Percentiles rank a stretch among this genome's conserved stretches.
Conservation (phyloP, 1,139 yeast genomes). For the Protomyces inouyei region DNA sequence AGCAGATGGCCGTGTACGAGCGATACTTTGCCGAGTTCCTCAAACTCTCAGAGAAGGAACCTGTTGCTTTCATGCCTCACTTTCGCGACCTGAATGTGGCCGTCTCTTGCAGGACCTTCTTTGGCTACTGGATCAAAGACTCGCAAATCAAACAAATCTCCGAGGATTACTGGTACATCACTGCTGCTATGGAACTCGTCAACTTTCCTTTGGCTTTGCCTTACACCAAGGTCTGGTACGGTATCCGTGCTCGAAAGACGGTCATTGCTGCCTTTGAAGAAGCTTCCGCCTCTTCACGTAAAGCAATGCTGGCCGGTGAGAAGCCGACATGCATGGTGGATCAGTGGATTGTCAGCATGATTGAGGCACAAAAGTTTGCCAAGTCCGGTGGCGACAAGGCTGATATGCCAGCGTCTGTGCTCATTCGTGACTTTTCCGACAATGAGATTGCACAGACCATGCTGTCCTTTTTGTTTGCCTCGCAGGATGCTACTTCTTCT, state of each 20-base stretch:
- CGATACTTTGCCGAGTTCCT: conserved; percentile 65
- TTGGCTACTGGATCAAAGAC: conserved; percentile 90
- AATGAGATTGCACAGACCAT: conserved; percentile 92
- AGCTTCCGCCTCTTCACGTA: conserved; percentile 84
- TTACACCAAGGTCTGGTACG: conserved; percentile 96
- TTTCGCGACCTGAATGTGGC: conserved; percentile 97
- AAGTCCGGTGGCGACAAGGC: conserved; percentile 40
- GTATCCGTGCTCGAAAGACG: conserved; percentile 84
- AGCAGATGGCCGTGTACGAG: conserved; percentile 78
- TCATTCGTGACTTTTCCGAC: conserved; percentile 78
- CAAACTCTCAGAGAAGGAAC: conserved; percentile 51
- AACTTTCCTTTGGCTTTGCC: conserved; percentile 96
- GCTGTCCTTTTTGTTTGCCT: conserved; percentile 92
- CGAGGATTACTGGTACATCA: conserved; percentile 82
- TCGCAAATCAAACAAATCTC: conserved; percentile 82
- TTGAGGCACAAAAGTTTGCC: conserved; percentile 57
- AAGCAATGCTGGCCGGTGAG: conserved; percentile 71
- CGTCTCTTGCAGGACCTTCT: conserved; percentile 81
- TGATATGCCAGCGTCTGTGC: conserved; percentile 47
- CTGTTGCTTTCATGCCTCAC: conserved; percentile 77
- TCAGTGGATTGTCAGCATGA: conserved; percentile 86
- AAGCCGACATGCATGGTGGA: conserved; percentile 86
- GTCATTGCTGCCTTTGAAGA: conserved; percentile 85
- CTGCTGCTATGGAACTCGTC: conserved; percentile 93
- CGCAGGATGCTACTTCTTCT: conserved; percentile 98